Conservation (phyloP, 1,139 yeast genomes). For the Yamadazyma trypodendri region DNA sequence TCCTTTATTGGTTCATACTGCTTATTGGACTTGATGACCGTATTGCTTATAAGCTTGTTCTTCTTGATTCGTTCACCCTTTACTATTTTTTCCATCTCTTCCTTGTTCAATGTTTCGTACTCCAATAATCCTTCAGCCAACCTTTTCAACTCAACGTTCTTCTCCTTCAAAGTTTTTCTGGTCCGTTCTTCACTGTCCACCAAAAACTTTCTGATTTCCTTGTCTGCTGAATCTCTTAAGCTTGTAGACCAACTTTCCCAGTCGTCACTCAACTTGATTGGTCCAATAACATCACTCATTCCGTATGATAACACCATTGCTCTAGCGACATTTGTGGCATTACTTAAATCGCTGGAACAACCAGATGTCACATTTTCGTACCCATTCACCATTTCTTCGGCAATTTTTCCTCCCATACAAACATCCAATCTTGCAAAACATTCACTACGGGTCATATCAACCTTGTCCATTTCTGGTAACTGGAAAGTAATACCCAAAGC, state of each 20-base stretch:
- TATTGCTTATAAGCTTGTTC: constrained; percentile 68
- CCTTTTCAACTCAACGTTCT: constrained; percentile 71
- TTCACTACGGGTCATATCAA: constrained; percentile 86
- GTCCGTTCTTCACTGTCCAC: constrained; percentile 80
- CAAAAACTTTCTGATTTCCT: constrained; percentile 78
- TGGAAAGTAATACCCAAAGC: constrained; percentile 97
- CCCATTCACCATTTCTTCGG: constrained; percentile 92
- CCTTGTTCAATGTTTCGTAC: constrained; percentile 90
- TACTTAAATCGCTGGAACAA: constrained; percentile 85
- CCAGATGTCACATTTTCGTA: constrained; percentile 92
- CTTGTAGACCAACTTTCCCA: constrained; percentile 95
- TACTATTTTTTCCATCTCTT: constrained; percentile 85
- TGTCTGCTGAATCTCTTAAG: constrained; percentile 86
- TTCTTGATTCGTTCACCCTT: constrained; percentile 72
- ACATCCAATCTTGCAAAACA: constrained; percentile 91
- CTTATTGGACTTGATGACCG: constrained; percentile 56
- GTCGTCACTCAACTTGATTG: constrained; percentile 79
- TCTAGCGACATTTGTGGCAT: constrained; percentile 90
- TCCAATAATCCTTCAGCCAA: constrained; percentile 92
- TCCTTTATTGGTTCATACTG: constrained; percentile 11
- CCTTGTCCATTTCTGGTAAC: constrained; percentile 97
- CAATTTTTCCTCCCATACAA: constrained; percentile 98
- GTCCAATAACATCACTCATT: constrained; percentile 93
- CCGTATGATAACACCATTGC: constrained; percentile 98
- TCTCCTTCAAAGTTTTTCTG: constrained; percentile 60